These are phyloP conservation scores for Cyberlindnera maclurae DNA, from an alignment of 805 yeast genomes.

Conservation along the genomic window DNA sequence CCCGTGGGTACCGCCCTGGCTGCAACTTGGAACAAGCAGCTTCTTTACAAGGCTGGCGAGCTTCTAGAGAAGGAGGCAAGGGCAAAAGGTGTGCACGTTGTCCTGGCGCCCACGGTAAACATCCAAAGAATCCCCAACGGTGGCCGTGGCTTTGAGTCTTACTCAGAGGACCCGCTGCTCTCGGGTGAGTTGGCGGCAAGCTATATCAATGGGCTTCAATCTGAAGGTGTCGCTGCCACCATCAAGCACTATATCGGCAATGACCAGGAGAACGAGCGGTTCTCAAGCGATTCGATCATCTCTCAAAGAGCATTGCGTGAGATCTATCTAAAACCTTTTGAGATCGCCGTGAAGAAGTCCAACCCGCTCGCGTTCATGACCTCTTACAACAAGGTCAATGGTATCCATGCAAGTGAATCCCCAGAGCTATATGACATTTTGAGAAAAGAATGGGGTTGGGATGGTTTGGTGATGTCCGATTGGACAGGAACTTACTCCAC, in stretches of 20 bases:
- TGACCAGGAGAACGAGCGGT: constrained; percentile 51
- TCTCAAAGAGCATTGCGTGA: constrained; percentile 56
- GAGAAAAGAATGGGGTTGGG: constrained; percentile 49
- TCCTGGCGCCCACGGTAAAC: constrained; percentile 42
- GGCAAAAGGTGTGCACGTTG: constrained; percentile 42
- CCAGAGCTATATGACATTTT: constrained; percentile 35
- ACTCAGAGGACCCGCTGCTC: constrained; percentile 50
- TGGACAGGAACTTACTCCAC: constrained; percentile 55
- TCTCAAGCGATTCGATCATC: constrained; percentile 38
- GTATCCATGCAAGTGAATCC: constrained; percentile 44
- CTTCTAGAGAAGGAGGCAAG: constrained; percentile 49
- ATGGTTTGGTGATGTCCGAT: constrained; percentile 52
- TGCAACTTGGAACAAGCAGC: constrained; percentile 43
- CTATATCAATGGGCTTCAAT: constrained; percentile 46
- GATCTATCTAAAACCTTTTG: constrained; percentile 54
- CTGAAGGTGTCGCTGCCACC: constrained; percentile 41
- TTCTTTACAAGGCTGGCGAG: constrained; percentile 39
- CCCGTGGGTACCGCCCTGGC: constrained; percentile 56
- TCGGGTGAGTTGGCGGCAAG: constrained; percentile 38
- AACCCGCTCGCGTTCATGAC: constrained; percentile 52
- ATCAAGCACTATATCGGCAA: constrained; percentile 55
- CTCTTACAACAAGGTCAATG: constrained; percentile 54
- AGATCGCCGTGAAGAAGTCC: constrained; percentile 45
- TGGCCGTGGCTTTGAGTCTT: constrained; percentile 55
- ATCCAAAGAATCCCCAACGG: constrained; percentile 51